Percentiles rank a stretch among this genome's conserved stretches.
Conservation (phyloP, 495 filamentous ascomycete genomes). For the Alectoria sarmentosa region DNA sequence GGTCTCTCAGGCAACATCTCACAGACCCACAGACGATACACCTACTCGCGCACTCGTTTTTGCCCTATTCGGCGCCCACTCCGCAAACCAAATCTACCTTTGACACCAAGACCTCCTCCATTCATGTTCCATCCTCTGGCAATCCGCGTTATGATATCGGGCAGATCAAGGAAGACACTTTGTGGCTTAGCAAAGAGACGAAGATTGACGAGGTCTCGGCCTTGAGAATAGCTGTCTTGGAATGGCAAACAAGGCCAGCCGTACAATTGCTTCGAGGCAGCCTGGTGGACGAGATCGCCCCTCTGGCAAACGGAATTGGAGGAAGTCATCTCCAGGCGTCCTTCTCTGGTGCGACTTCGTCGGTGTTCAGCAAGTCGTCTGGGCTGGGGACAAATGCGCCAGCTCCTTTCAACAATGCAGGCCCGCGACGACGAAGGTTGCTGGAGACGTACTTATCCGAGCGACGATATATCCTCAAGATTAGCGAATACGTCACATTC, state of each 20-base stretch:
- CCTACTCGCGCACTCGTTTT: conserved; percentile 57
- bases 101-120: conserved; percentile 83
- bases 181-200: conserved; percentile 73
- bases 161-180: conserved; percentile 75
- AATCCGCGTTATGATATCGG: conserved; percentile 65
- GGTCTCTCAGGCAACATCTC: conserved; percentile 20
- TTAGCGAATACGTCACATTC: conserved; percentile 31
- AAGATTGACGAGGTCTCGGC: conserved; percentile 76
- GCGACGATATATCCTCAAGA: conserved; percentile 48
- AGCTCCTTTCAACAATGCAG: conserved; percentile 36
- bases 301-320: conserved; percentile 58
- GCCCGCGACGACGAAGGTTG: conserved; percentile 55
- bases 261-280: conserved; percentile 57
- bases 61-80: conserved; percentile 52
- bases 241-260: conserved; percentile 71
- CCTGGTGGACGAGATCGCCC: conserved; percentile 60
- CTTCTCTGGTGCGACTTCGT: conserved; percentile 37
- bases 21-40: conserved; percentile 51
- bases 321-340: conserved; percentile 48
- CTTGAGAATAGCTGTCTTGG: conserved; percentile 69
- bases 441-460: conserved; percentile 65
- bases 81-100: conserved; percentile 62
- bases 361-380: conserved; percentile 31
- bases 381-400: conserved; percentile 31
- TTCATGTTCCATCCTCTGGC: conserved; percentile 67